Percentiles rank a stretch among this genome's conserved stretches.
These are phyloP conservation scores for Agroathelia rolfsii DNA, from an alignment of 1,284 basidiomycete species.

Conservation along the genomic window DNA sequence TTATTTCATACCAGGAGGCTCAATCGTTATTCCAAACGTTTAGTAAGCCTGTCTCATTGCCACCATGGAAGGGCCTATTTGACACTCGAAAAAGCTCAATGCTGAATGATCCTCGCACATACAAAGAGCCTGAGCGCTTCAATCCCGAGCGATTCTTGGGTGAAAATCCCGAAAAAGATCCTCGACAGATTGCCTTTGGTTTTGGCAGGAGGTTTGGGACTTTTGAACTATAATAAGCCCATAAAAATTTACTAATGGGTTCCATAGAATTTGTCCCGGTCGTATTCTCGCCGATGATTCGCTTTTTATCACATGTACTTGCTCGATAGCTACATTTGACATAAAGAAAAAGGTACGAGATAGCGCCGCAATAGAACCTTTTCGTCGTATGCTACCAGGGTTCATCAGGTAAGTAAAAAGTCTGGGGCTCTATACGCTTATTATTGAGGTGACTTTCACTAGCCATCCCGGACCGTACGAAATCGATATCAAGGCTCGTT, in stretches of 20 bases:
- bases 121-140: constrained; percentile 19
- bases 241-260: constrained; percentile 1
- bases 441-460: no score
- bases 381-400: no score
- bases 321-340: constrained; percentile 14
- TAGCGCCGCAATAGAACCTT: no score
- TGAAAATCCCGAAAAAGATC: neutral
- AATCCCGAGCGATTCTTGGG: constrained; percentile 19
- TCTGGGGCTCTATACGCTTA: no score
- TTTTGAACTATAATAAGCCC: neutral
- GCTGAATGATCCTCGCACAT: no score
- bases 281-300: constrained; percentile 16
- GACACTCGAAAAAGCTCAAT: no score
- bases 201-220: constrained; percentile 5
- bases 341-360: no score
- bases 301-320: constrained; percentile 15
- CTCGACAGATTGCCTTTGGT: constrained; percentile 1
- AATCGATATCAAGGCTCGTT: no score
- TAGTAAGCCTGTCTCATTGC: no score
- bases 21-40: constrained; percentile 39
- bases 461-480: no score
- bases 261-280: constrained; percentile 16
- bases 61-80: no score
- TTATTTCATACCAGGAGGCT: constrained; percentile 41
- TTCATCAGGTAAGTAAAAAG: no score